phyloP scores from a whole-genome alignment of 2,329 filamentous ascomycete species.

The Lecanicillium sp. region DNA sequence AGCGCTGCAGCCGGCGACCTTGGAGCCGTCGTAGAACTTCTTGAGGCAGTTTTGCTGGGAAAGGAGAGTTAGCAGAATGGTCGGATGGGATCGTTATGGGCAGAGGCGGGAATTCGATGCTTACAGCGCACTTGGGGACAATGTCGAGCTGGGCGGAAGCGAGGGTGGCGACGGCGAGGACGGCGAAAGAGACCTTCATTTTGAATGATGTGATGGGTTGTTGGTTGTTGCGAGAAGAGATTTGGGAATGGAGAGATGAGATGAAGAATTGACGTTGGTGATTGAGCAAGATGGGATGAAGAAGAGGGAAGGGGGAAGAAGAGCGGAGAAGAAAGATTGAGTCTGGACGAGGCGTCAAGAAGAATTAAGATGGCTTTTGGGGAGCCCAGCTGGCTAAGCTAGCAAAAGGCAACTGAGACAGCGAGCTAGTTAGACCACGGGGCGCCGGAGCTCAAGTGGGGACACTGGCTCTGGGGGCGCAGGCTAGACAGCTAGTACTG shows the following conservation, averaged over 20 bases:
- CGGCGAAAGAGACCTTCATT: constrained; percentile 32
- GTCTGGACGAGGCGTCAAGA: too few species aligned
- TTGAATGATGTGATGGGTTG: constrained; percentile 13
- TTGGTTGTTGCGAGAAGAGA: not conserved
- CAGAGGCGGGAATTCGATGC: constrained; percentile 17
- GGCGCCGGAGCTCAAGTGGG: constrained; percentile 6
- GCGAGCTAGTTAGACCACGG: not conserved
- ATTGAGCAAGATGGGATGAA: not conserved
- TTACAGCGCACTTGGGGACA: constrained; percentile 35
- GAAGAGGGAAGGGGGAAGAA: not conserved
- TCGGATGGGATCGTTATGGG: not conserved
- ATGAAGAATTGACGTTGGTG: not conserved
- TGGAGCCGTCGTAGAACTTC: constrained; percentile 26
- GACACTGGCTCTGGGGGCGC: not conserved
- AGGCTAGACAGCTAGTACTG: too few species aligned
- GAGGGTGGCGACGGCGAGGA: constrained; percentile 26
- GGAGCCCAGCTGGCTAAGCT: too few species aligned
- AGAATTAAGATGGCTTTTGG: too few species aligned
- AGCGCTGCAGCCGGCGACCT: constrained; percentile 32
- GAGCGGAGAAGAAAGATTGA: not conserved
- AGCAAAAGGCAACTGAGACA: too few species aligned
- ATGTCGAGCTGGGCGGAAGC: constrained; percentile 28
- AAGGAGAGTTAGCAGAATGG: not conserved
- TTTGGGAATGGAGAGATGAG: not conserved
- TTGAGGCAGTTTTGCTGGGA: constrained; percentile 24